Conservation (phyloP, 2,329 filamentous ascomycete species). For the Biscogniauxia marginata region DNA sequence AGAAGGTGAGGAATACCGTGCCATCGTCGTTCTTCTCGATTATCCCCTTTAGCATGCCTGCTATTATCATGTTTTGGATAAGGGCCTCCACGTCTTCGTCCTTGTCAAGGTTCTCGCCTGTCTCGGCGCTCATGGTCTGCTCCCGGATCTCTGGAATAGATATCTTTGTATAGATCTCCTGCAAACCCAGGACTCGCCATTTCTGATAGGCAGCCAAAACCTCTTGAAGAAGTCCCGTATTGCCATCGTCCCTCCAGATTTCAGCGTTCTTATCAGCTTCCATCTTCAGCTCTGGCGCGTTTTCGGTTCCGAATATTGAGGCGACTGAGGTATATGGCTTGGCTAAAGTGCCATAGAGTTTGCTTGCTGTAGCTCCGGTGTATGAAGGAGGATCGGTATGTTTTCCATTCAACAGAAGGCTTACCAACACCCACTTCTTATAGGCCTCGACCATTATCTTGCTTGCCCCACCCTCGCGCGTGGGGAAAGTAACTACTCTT, state of each 20-base stretch:
- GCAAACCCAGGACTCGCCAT: slow-evolving; percentile 72
- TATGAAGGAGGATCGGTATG: slow-evolving; percentile 54
- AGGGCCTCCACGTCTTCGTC: slow-evolving; percentile 46
- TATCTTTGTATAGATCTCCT: slow-evolving; percentile 65
- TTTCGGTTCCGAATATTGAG: slow-evolving; percentile 59
- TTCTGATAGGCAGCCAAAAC: slow-evolving; percentile 70
- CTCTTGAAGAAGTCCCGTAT: slow-evolving; percentile 67
- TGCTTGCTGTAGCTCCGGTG: slow-evolving; percentile 42
- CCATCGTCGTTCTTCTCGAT: slow-evolving; percentile 46
- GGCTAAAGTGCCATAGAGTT: slow-evolving; percentile 53
- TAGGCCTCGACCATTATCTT: slow-evolving; percentile 85
- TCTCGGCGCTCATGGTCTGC: slow-evolving; percentile 54
- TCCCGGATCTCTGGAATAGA: slow-evolving; percentile 52
- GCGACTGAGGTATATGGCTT: slow-evolving; percentile 72
- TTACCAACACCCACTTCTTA: slow-evolving; percentile 84
- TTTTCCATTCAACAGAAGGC: slow-evolving; percentile 68
- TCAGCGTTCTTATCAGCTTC: slow-evolving; percentile 59
- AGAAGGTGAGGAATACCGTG: slow-evolving; percentile 52
- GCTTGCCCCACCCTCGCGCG: slow-evolving; percentile 60
- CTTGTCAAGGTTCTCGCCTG: slow-evolving; percentile 41
- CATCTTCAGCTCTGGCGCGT: slow-evolving; percentile 57
- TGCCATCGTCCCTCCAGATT: slow-evolving; percentile 71
- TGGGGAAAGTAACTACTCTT: slow-evolving; percentile 66
- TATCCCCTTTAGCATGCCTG: slow-evolving; percentile 51
- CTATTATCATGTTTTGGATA: slow-evolving; percentile 54